Evolutionary conservation across 129 eudicot species (phyloP).

Genomic region (Calendula officinalis): DNA sequence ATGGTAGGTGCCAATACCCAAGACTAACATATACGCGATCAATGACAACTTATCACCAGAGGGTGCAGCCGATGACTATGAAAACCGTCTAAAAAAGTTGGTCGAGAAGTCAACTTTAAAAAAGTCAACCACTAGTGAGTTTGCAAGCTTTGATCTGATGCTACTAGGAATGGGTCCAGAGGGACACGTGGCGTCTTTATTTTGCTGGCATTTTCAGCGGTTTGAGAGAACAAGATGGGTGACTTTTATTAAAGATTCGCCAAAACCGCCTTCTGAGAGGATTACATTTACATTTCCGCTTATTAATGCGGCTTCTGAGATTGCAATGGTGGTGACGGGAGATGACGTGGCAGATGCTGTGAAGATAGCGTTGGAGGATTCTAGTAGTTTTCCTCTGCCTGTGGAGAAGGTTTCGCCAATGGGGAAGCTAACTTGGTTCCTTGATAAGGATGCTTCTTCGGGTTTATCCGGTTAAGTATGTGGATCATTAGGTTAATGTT

Average conservation of each 20-base stretch:
- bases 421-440: constrained; percentile 62
- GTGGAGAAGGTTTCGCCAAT: constrained; percentile 52
- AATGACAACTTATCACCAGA: constrained; percentile 50
- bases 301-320: constrained; percentile 65
- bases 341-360: constrained; percentile 53
- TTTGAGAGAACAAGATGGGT: constrained; percentile 63
- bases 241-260: constrained; percentile 70
- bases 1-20: constrained; percentile 63
- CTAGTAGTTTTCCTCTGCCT: constrained; percentile 34
- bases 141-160: constrained; percentile 69
- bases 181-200: constrained; percentile 85
- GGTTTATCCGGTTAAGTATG: constrained; percentile 19
- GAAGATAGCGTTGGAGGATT: constrained; percentile 35
- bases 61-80: constrained; percentile 66
- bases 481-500: neutral
- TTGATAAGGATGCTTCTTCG: constrained; percentile 59
- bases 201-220: constrained; percentile 57
- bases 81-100: constrained; percentile 43
- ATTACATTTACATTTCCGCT: constrained; percentile 83
- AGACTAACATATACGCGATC: constrained; percentile 44
- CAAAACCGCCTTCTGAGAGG: constrained; percentile 79
- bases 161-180: constrained; percentile 90
- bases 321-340: constrained; percentile 72
- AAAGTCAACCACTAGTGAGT: constrained; percentile 32
- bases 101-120: constrained; percentile 31